Conservation (phyloP, 176 grass and related monocot species). For the maize (Zea mays) region Zm-B73-REFERENCE-NAM-5.0 NC_050099.1:215601501-215602000, state of each 20-base stretch:
- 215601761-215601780: not conserved
- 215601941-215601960: not conserved
- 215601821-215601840: not conserved
- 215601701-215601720: conserved; percentile 10
- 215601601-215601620: too few species aligned
- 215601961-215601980: not conserved
- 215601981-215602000: not conserved
- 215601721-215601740: not conserved
- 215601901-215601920: not conserved
- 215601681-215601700: not conserved
- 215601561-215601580: not conserved
- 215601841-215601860: not conserved
- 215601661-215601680: not conserved
- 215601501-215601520: not conserved
- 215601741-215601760: not conserved
- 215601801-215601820: not conserved
- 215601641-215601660: not conserved
- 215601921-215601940: not conserved
- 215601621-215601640: not conserved
- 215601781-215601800: not conserved
- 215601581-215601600: not conserved
- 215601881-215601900: too few species aligned
- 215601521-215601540: not conserved
- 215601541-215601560: not conserved
- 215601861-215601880: too few species aligned